These are phyloP conservation scores for Beauveria caledonica DNA, from an alignment of 2,329 filamentous ascomycete genomes.

Conservation along the genomic window DNA sequence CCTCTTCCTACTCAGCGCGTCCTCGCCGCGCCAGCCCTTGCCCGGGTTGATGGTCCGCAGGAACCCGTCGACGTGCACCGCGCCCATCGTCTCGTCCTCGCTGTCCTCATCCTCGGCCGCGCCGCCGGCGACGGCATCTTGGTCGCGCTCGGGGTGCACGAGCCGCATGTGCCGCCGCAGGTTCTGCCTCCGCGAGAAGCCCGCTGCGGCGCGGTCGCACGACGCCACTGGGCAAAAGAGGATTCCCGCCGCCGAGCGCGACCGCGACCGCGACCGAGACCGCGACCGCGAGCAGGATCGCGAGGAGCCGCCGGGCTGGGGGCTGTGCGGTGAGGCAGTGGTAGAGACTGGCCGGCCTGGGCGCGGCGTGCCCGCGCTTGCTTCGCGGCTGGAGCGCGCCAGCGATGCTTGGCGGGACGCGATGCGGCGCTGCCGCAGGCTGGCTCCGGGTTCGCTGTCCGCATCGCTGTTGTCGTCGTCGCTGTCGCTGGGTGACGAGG, in stretches of 20 bases:
- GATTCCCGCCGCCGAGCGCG: conserved; percentile 24
- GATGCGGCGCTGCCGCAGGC: conserved; percentile 22
- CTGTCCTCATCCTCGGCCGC: conserved; percentile 21
- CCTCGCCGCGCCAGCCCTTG: conserved; percentile 38
- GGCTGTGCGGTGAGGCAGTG: conserved; percentile 15
- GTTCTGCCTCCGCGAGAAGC: conserved; percentile 29
- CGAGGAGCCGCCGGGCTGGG: conserved; percentile 12
- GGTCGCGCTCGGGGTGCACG: conserved; percentile 30
- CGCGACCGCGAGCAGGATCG: conserved; percentile 15
- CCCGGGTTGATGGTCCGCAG: conserved; percentile 45
- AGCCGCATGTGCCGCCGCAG: conserved; percentile 30
- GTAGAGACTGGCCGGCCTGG: background rate
- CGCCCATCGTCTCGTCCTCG: conserved; percentile 50
- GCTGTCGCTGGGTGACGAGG: conserved; percentile 20
- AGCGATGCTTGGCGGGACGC: conserved; percentile 24
- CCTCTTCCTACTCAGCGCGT: conserved; percentile 22
- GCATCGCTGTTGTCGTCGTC: conserved; percentile 16
- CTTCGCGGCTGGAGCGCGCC: conserved; percentile 18
- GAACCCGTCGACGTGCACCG: conserved; percentile 62
- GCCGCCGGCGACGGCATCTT: conserved; percentile 14
- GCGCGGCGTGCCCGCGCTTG: background rate
- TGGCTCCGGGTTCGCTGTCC: conserved; percentile 18
- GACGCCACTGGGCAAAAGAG: conserved; percentile 29
- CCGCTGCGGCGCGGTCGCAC: conserved; percentile 28
- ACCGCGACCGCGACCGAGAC: conserved; percentile 21